These are phyloP conservation scores for Rubia balearica DNA, from an alignment of 305 asterid species.

Conservation along the genomic window DNA sequence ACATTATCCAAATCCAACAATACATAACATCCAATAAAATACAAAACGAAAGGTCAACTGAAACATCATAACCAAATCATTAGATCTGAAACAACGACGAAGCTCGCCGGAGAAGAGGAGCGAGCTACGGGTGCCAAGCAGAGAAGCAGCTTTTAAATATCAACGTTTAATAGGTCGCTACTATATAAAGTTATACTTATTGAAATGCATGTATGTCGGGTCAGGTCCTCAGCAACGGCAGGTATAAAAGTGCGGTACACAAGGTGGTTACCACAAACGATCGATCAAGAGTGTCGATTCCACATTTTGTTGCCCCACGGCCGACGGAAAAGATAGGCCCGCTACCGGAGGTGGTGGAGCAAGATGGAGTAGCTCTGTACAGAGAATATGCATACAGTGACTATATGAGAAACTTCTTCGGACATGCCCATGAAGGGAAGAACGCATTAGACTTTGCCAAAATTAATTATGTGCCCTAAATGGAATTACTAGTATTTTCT, in stretches of 20 bases:
- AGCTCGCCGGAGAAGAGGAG: too few species aligned
- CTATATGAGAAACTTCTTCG: slow-evolving; percentile 25
- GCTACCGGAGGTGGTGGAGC: slow-evolving; percentile 24
- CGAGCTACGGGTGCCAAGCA: too few species aligned
- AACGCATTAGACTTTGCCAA: neutral
- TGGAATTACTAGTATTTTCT: too few species aligned
- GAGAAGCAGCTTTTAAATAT: neutral
- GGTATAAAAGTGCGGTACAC: slow-evolving; percentile 26
- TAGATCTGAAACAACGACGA: too few species aligned
- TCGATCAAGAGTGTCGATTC: slow-evolving; percentile 25
- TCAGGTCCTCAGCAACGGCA: too few species aligned
- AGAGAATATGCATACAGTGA: slow-evolving; percentile 21
- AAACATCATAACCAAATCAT: too few species aligned
- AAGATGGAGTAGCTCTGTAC: slow-evolving; percentile 23
- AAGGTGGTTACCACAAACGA: slow-evolving; percentile 25
- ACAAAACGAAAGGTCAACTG: too few species aligned
- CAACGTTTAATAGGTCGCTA: neutral
- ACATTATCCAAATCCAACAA: too few species aligned
- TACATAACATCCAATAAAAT: too few species aligned
- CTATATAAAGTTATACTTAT: neutral
- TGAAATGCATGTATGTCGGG: neutral
- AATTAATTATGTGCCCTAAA: neutral
- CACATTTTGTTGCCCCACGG: slow-evolving; percentile 21
- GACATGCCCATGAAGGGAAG: slow-evolving; percentile 25
- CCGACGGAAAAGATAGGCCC: slow-evolving; percentile 22